Base-by-base conservation (phyloP, 192 early-diverging fungal genomes). In the Coemansia sp. region DNA sequence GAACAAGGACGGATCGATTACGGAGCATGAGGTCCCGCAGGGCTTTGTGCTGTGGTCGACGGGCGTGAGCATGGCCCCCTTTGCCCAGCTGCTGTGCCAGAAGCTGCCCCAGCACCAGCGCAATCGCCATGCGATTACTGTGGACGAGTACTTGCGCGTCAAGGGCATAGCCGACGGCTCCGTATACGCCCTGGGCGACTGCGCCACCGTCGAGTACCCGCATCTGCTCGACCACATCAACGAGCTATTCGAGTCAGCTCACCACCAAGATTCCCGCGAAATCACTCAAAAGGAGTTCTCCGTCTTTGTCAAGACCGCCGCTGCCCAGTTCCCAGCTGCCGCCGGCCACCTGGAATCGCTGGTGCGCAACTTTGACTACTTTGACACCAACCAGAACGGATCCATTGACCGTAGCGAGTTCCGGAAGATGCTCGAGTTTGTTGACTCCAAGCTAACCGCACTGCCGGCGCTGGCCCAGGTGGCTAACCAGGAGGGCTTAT, bases 401-500 rank as follows among this genome's bases (percentile, higher is more conserved):
- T 39, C 48, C 26, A 72, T 78, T 8, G 56, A 52, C 20, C 54
- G 61, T 26, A 28, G 19, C 50, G 75, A 78, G 61, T 72, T 78
- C 55, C 15, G 56, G 2, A 26, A 38, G 15, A 78, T 78, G 75
- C 69, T 78, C 12, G 61, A 64, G 46, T 61, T 57, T 41, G 70
- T 78, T 14, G 75, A 78, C 37, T 51, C 61, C 63, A 78, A 68
- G 65, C 87, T 72, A 83, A 86, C 55, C 52, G 87, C 84, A 18
- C 72, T 93, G 37, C 92, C 91, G 20, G 82, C 91, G 10, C 90
- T 90, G 7, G 94, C 94, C 7, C 94, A 97, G 76, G 84, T 97
- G 10, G 94, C 94, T 14, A 80, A 81, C 38, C 84, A 93, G 53
- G 91, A 97, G 72, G 93, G 93, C 45, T 65, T 77, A 13, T 97